Evolutionary conservation across 164 flowering plant species (phyloP).

Genomic region (Piper betle): DNA sequence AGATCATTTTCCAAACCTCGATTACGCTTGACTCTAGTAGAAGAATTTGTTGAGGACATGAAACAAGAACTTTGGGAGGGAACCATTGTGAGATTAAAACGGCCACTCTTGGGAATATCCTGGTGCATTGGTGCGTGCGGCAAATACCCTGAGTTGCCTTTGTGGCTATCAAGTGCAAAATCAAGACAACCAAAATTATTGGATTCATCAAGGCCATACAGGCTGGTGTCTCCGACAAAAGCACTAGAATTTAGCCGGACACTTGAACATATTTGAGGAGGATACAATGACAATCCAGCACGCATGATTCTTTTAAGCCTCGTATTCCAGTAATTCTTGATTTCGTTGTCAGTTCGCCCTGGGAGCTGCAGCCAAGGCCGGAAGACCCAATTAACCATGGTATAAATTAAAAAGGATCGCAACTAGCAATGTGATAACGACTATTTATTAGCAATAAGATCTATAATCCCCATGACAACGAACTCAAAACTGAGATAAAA

Average conservation of each 20-base stretch:
- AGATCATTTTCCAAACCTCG: constrained; percentile 30
- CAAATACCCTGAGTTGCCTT: constrained; percentile 25
- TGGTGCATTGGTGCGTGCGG: constrained; percentile 32
- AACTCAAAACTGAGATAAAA: too few species aligned
- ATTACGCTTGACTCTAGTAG: constrained; percentile 31
- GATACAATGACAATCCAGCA: constrained; percentile 88
- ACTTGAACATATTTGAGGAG: constrained; percentile 52
- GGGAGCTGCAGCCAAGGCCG: constrained; percentile 45
- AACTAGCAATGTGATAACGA: too few species aligned
- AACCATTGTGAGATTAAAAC: constrained; percentile 29
- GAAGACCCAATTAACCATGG: too few species aligned
- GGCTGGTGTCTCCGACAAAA: constrained; percentile 22
- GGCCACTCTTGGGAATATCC: constrained; percentile 30
- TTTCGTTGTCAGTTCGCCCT: constrained; percentile 98
- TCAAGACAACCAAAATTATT: constrained; percentile 41
- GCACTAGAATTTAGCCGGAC: constrained; percentile 25
- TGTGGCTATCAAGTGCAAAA: constrained; percentile 37
- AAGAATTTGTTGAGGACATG: constrained; percentile 20
- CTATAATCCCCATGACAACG: too few species aligned
- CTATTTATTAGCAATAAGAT: too few species aligned
- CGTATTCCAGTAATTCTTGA: constrained; percentile 97
- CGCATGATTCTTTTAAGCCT: constrained; percentile 81
- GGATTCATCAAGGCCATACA: constrained; percentile 28
- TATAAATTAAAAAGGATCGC: too few species aligned
- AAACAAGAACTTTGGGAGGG: constrained; percentile 31